phyloP scores from a whole-genome alignment of 2,329 filamentous ascomycete species.

The Daldinia eschscholtzii region DNA sequence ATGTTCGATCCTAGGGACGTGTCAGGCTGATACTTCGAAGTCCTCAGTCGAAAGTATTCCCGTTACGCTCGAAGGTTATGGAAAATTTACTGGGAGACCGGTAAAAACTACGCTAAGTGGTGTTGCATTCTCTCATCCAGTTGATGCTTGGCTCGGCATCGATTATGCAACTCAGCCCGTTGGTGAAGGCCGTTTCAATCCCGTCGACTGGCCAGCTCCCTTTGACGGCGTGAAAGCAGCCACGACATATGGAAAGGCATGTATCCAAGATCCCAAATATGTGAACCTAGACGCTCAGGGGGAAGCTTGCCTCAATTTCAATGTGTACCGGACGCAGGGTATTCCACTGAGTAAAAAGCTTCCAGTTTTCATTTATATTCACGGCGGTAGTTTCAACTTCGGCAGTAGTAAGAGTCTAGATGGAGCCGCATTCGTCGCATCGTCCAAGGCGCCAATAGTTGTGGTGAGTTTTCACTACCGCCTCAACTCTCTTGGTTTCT shows the following conservation, averaged over 20 bases:
- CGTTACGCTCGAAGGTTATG: slow-evolving; percentile 55
- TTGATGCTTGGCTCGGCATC: slow-evolving; percentile 63
- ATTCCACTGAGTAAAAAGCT: slow-evolving; percentile 54
- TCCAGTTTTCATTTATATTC: slow-evolving; percentile 57
- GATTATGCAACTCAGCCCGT: slow-evolving; percentile 60
- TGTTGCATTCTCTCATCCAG: slow-evolving; percentile 49
- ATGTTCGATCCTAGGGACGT: slow-evolving; percentile 29
- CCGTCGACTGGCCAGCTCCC: slow-evolving; percentile 56
- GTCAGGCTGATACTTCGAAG: slow-evolving; percentile 10
- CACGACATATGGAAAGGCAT: slow-evolving; percentile 57
- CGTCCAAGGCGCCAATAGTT: slow-evolving; percentile 46
- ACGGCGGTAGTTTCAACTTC: slow-evolving; percentile 55
- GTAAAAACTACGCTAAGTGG: slow-evolving; percentile 54
- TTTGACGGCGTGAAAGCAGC: slow-evolving; percentile 58
- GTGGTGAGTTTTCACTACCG: slow-evolving; percentile 51
- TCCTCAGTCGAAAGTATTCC: slow-evolving; percentile 27
- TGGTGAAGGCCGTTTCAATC: slow-evolving; percentile 57
- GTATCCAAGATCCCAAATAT: slow-evolving; percentile 55
- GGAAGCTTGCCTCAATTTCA: slow-evolving; percentile 58
- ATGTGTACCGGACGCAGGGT: slow-evolving; percentile 55
- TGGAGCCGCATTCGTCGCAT: slow-evolving; percentile 50
- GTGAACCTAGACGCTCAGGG: slow-evolving; percentile 46
- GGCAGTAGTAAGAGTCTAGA: slow-evolving; percentile 55
- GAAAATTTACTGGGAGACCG: slow-evolving; percentile 56
- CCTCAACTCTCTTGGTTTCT: slow-evolving; percentile 50